phyloP scores from a whole-genome alignment of 176 grass and related monocot species.

The Saccharum officinarum region DNA sequence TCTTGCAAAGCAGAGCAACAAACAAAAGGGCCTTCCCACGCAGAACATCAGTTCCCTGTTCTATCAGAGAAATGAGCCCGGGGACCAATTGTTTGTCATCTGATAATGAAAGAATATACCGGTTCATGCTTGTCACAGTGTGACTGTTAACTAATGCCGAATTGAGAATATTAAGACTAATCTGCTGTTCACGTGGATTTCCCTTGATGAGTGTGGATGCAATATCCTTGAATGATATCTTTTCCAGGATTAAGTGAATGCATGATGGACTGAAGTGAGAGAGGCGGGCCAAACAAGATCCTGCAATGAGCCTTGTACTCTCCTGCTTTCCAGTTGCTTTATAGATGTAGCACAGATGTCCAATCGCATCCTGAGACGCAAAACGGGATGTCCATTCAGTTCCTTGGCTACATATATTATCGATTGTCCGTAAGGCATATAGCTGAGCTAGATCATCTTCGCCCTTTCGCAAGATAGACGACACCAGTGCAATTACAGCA shows the following conservation, averaged over 20 bases:
- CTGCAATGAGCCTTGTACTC: constrained; percentile 82
- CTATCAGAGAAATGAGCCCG: constrained; percentile 66
- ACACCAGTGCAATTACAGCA: constrained; percentile 83
- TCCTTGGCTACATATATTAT: constrained; percentile 97
- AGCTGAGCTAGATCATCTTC: constrained; percentile 97
- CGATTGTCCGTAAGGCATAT: constrained; percentile 93
- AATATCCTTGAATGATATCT: constrained; percentile 74
- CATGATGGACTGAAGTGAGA: constrained; percentile 82
- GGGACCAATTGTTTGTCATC: constrained; percentile 91
- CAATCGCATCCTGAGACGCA: constrained; percentile 85
- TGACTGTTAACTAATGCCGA: constrained; percentile 71
- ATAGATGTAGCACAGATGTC: constrained; percentile 85
- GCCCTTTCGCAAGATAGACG: constrained; percentile 91
- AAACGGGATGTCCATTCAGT: constrained; percentile 92
- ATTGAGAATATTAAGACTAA: constrained; percentile 82
- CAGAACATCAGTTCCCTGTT: constrained; percentile 80
- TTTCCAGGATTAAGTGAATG: constrained; percentile 79
- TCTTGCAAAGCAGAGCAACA: constrained; percentile 91
- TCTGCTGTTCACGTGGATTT: constrained; percentile 88
- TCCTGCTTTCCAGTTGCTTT: constrained; percentile 93
- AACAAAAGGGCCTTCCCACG: constrained; percentile 91
- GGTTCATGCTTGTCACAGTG: constrained; percentile 70
- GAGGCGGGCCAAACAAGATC: constrained; percentile 86
- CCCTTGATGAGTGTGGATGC: constrained; percentile 77
- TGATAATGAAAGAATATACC: constrained; percentile 61